Evolutionary conservation across 352 stramenopile species (phyloP), one percentile per base, ranked within the genome.

Genomic region (Detonula confervacea): DNA sequence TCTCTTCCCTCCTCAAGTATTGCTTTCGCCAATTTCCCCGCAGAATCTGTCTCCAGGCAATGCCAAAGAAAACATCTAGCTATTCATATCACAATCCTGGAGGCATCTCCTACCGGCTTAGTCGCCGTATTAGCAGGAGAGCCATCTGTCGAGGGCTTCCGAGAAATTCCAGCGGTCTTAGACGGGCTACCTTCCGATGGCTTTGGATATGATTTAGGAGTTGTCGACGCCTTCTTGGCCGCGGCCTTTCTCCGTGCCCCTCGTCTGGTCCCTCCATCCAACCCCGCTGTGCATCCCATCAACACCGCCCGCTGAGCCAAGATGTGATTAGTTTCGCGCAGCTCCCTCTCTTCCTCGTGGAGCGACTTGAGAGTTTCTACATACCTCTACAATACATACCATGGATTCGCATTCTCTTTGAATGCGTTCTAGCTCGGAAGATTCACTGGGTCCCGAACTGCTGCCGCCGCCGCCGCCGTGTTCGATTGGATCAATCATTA

Each of bases 401-500:
- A 81, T 81, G 37, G 37, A 57, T 24, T 30, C 24, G 18, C 73
- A 81, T 47, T 81, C 73, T 39, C 42, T 46, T 72, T 81, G 71
- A 25, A 81, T 75, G 9, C 35, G 35, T 49, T 72, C 42, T 18
- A 81, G 30, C 51, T 81, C 72, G 3, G 44, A 52, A 52, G 44
- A 11, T 27, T 27, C 20, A 11, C 9, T 25, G 16, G 25, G 24
- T 12, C 1, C 39, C 16, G 39, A 20, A 12, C 11, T 49, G 11
- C 4, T 49, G 39, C 39, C n/a, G 11, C 39, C 39, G 39, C 39
- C 11, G 11, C 39, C 39, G 39, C 39, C 39, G 39, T 42, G 5
- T 5, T 5, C 11, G 33, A 11, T 42, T 12, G 5, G 5, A 11
- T 42, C 11, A 5, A 42, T 42, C 33, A 42, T 11, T 11, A 42